Evolutionary conservation across 805 yeast species (phyloP).

Genomic region (Millerozyma acaciae): DNA sequence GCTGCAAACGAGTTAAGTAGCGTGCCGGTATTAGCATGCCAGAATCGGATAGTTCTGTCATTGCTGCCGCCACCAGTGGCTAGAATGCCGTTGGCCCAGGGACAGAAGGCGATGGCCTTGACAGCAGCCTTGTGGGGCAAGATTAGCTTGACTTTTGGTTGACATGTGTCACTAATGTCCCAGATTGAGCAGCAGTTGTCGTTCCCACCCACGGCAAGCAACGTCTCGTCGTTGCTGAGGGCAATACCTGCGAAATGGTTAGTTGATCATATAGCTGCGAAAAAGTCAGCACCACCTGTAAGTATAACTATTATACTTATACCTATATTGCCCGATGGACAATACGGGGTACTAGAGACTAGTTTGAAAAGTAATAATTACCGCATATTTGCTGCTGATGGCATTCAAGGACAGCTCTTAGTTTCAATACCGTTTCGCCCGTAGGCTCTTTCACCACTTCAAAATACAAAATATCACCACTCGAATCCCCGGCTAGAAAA

Average conservation of each 20-base stretch:
- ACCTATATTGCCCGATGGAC: background rate
- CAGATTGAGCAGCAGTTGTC: conserved; percentile 78
- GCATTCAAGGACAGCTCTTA: conserved; percentile 17
- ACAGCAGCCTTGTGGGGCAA: conserved; percentile 82
- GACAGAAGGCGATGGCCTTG: conserved; percentile 86
- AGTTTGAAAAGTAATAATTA: conserved; percentile 12
- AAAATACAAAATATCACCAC: conserved; percentile 52
- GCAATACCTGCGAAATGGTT: conserved; percentile 47
- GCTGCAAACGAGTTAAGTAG: conserved; percentile 54
- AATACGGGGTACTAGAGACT: no score
- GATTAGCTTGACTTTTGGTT: conserved; percentile 44
- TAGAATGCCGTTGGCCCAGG: conserved; percentile 75
- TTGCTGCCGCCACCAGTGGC: conserved; percentile 92
- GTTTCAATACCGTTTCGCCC: conserved; percentile 5
- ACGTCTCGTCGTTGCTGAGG: conserved; percentile 47
- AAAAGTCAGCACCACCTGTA: background rate
- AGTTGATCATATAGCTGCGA: conserved; percentile 15
- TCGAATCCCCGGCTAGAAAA: conserved; percentile 64
- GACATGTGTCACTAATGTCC: conserved; percentile 46
- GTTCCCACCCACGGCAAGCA: conserved; percentile 79
- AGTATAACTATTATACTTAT: background rate
- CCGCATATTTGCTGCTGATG: conserved; percentile 39
- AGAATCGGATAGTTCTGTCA: conserved; percentile 75
- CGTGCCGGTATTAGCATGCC: conserved; percentile 84
- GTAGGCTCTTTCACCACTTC: conserved; percentile 16